phyloP scores from a whole-genome alignment of 169 alveolate genomes.

The Cryptosporidium andersoni region DNA sequence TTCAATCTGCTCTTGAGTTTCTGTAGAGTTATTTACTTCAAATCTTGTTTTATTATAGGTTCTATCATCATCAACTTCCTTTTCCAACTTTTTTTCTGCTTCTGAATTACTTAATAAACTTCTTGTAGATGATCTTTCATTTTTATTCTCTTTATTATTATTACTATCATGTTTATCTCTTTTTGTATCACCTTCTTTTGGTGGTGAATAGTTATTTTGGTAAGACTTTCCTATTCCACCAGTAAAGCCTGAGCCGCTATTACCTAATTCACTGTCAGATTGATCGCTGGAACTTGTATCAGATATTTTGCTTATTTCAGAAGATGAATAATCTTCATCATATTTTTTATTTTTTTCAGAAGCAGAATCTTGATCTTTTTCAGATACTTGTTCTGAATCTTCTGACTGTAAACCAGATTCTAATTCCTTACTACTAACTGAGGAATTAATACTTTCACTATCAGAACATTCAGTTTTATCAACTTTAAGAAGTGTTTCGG shows the following conservation, averaged over 20 bases:
- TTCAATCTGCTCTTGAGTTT: too few species aligned
- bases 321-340: too few species aligned
- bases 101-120: neutral
- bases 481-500: too few species aligned
- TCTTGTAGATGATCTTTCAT: neutral
- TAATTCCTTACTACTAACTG: conserved; percentile 24
- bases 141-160: neutral
- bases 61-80: too few species aligned
- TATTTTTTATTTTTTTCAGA: neutral
- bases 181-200: neutral
- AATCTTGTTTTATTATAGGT: too few species aligned
- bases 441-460: neutral
- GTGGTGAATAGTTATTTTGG: neutral
- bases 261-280: too few species aligned
- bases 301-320: too few species aligned
- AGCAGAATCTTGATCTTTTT: neutral
- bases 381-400: neutral
- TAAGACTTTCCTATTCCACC: neutral
- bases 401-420: conserved; percentile 4
- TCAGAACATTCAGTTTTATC: conserved; percentile 6
- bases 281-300: too few species aligned
- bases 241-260: too few species aligned
- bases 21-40: too few species aligned
- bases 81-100: neutral
- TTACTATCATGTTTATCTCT: neutral